phyloP scores from a whole-genome alignment of 2,329 filamentous ascomycete genomes.

The Microsporum ferrugineum region DNA sequence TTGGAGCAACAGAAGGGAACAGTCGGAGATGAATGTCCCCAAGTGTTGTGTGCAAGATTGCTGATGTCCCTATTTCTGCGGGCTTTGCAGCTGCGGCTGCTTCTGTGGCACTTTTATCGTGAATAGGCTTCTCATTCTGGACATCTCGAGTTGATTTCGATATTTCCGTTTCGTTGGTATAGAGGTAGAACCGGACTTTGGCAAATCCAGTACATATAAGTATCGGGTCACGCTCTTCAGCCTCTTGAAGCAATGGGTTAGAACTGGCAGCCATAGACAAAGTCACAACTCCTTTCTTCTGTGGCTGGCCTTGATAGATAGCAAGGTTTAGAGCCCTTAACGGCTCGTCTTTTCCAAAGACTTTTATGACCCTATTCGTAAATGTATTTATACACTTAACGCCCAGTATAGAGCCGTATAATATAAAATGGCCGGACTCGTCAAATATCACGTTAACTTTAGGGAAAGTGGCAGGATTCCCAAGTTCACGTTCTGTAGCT shows the following conservation, averaged over 20 bases:
- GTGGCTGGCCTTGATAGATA: constrained; percentile 87
- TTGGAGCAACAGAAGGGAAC: constrained; percentile 85
- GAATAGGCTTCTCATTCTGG: constrained; percentile 83
- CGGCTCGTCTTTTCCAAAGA: constrained; percentile 82
- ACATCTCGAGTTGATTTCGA: constrained; percentile 78
- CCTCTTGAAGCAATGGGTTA: constrained; percentile 86
- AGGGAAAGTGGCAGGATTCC: constrained; percentile 53
- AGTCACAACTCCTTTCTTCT: constrained; percentile 86
- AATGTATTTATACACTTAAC: constrained; percentile 93
- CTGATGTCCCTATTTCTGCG: constrained; percentile 63
- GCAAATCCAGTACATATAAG: constrained; percentile 70
- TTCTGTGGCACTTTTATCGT: constrained; percentile 43
- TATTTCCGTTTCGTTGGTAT: constrained; percentile 77
- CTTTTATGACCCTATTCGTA: constrained; percentile 81
- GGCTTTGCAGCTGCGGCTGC: constrained; percentile 45
- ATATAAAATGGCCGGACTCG: constrained; percentile 86
- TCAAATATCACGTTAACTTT: constrained; percentile 87
- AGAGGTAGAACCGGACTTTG: constrained; percentile 95
- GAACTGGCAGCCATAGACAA: constrained; percentile 93
- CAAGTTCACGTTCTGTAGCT: constrained; percentile 75
- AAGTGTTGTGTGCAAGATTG: constrained; percentile 80
- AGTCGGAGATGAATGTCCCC: constrained; percentile 90
- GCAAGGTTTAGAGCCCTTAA: constrained; percentile 72
- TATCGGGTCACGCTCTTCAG: constrained; percentile 82
- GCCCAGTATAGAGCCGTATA: constrained; percentile 86